phyloP scores from a whole-genome alignment of 805 yeast genomes.

The Myxozyma neotropica region DNA sequence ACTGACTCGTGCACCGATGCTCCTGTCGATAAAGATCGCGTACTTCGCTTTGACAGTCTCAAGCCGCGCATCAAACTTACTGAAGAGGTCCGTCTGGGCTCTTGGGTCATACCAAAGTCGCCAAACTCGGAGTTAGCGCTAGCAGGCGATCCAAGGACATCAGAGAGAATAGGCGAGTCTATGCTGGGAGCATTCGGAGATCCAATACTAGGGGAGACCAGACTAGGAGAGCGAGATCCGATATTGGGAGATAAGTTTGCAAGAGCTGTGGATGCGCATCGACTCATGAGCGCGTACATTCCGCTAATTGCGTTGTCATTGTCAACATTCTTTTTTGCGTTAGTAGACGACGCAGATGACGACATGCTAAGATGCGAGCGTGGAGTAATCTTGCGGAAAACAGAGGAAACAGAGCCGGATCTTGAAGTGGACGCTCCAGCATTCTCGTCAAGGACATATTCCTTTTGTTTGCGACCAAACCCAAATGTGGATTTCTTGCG shows the following conservation, averaged over 20 bases:
- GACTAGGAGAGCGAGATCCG: conserved; percentile 2
- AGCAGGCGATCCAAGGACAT: conserved; percentile 6
- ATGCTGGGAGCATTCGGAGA: conserved; percentile 3
- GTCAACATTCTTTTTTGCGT: not conserved
- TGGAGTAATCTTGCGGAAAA: conserved; percentile 16
- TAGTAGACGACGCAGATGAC: not conserved
- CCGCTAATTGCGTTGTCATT: conserved; percentile 8
- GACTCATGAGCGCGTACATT: conserved; percentile 6
- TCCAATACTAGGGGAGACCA: not conserved
- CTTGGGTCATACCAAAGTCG: not conserved
- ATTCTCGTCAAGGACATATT: conserved; percentile 3
- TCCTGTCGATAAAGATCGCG: conserved; percentile 6
- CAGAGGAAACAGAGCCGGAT: conserved; percentile 12
- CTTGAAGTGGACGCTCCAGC: not conserved
- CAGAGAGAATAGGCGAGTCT: conserved; percentile 11
- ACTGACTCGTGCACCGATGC: too few species aligned
- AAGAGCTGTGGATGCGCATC: conserved; percentile 13
- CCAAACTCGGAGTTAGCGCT: conserved; percentile 10
- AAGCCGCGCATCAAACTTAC: conserved; percentile 3
- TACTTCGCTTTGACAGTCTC: conserved; percentile 3
- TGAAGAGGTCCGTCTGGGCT: not conserved
- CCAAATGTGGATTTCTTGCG: conserved; percentile 14
- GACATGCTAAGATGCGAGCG: conserved; percentile 7
- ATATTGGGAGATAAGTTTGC: conserved; percentile 18
- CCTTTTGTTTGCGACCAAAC: conserved; percentile 14